These are phyloP conservation scores for Phialocephala subalpina DNA, from an alignment of 2,329 filamentous ascomycete genomes.

Conservation along the genomic window DNA sequence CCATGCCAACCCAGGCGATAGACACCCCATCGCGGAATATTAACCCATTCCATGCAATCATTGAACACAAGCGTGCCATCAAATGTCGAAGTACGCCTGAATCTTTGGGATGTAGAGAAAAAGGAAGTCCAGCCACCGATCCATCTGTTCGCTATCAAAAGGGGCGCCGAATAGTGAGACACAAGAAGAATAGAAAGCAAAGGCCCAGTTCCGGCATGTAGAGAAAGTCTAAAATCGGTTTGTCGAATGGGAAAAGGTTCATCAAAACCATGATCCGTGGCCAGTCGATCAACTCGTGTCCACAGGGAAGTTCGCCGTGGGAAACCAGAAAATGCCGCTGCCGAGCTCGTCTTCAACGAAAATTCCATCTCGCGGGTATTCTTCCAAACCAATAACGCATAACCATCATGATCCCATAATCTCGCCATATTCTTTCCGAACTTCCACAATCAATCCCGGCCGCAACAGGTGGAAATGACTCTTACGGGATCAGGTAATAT, in stretches of 20 bases:
- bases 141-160: slow-evolving; percentile 41
- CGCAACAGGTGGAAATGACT: slow-evolving; percentile 38
- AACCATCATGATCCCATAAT: slow-evolving; percentile 43
- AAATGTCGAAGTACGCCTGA: slow-evolving; percentile 45
- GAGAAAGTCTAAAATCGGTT: slow-evolving; percentile 44
- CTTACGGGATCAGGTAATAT: slow-evolving; percentile 41
- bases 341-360: slow-evolving; percentile 37
- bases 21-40: slow-evolving; percentile 41
- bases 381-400: slow-evolving; percentile 44
- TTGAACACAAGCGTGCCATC: slow-evolving; percentile 43
- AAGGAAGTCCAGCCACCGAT: slow-evolving; percentile 44
- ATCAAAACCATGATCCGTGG: slow-evolving; percentile 35
- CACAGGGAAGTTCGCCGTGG: slow-evolving; percentile 32
- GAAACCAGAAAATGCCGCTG: slow-evolving; percentile 35
- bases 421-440: slow-evolving; percentile 40
- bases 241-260: slow-evolving; percentile 36
- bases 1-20: slow-evolving; percentile 41
- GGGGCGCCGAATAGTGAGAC: slow-evolving; percentile 39
- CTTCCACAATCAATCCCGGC: slow-evolving; percentile 41
- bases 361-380: slow-evolving; percentile 43
- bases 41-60: slow-evolving; percentile 45
- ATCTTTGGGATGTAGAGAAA: slow-evolving; percentile 44
- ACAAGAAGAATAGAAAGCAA: slow-evolving; percentile 46
- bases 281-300: slow-evolving; percentile 34
- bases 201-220: slow-evolving; percentile 42